phyloP scores from a whole-genome alignment of 1,284 basidiomycete genomes.

The Leccinum brunneo-olivaceum region DNA sequence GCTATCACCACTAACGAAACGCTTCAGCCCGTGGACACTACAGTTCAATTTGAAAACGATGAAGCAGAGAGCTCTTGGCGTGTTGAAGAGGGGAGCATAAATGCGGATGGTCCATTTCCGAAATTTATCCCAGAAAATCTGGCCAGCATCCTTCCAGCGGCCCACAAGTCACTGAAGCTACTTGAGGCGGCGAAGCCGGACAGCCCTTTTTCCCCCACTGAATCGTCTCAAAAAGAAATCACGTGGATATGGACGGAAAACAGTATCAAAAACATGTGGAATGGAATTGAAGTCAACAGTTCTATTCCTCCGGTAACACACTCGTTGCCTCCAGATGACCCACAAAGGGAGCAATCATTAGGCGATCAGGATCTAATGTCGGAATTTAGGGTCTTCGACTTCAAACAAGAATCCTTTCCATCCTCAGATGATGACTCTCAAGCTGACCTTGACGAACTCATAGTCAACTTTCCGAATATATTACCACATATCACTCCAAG shows the following conservation, averaged over 20 bases:
- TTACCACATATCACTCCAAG: conserved; percentile 62
- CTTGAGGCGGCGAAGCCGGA: conserved; percentile 55
- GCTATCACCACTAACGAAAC: conserved; percentile 17
- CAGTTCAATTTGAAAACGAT: conserved; percentile 31
- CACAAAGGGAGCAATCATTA: background rate
- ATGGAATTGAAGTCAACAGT: background rate
- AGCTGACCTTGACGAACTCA: conserved; percentile 39
- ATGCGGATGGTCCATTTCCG: conserved; percentile 42
- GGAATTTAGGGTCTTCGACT: conserved; percentile 55
- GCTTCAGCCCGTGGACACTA: conserved; percentile 19
- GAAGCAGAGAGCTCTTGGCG: conserved; percentile 34
- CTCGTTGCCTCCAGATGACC: background rate
- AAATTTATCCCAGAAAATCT: conserved; percentile 50
- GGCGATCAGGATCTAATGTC: conserved; percentile 32
- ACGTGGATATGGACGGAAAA: conserved; percentile 62
- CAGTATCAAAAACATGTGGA: conserved; percentile 43
- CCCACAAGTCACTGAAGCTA: conserved; percentile 59
- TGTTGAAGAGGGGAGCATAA: conserved; percentile 33
- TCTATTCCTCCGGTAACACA: background rate
- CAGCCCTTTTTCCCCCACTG: conserved; percentile 43
- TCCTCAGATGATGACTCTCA: conserved; percentile 27
- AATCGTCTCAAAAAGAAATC: conserved; percentile 31
- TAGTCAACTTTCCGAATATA: conserved; percentile 47
- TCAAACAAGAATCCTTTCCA: conserved; percentile 49
- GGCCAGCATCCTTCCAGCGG: conserved; percentile 47